Conservation (phyloP, 495 filamentous ascomycete species). For the Staphylotrichum longicolle region DNA sequence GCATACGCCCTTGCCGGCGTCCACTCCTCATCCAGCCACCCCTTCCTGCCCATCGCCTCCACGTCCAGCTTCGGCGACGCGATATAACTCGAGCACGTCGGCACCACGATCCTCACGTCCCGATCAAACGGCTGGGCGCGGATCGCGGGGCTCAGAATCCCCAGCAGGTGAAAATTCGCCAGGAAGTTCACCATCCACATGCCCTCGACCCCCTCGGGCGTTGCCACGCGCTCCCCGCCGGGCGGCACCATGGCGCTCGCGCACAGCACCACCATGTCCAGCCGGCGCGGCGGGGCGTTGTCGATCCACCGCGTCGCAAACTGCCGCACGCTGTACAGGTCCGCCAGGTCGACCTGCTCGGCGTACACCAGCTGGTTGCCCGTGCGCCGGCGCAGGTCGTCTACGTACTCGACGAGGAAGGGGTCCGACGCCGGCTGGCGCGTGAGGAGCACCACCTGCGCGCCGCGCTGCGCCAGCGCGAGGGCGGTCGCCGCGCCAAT, state of each 20-base stretch:
- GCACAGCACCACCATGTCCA: conserved; percentile 91
- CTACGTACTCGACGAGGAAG: conserved; percentile 88
- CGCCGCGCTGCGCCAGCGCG: conserved; percentile 76
- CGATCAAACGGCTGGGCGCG: conserved; percentile 88
- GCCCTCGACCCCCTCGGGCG: conserved; percentile 76
- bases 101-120: conserved; percentile 83
- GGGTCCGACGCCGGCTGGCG: conserved; percentile 75
- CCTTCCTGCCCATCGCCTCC: conserved; percentile 34
- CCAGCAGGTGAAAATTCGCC: conserved; percentile 90
- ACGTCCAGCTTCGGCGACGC: conserved; percentile 58
- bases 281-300: conserved; percentile 83
- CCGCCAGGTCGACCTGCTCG: conserved; percentile 87
- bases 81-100: conserved; percentile 85
- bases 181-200: conserved; percentile 96
- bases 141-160: conserved; percentile 83
- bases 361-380: conserved; percentile 89
- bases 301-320: conserved; percentile 99
- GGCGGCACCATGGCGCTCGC: conserved; percentile 70
- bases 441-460: conserved; percentile 87
- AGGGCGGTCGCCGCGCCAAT: conserved; percentile 76
- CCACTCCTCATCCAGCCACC: conserved; percentile 42
- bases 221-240: conserved; percentile 51
- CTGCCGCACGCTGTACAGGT: conserved; percentile 78
- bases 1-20: conserved; percentile 62
- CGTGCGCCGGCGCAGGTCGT: conserved; percentile 77